These are phyloP conservation scores for Elymus sibiricus DNA, from an alignment of 176 grass and related monocot species.

Conservation along the genomic window DNA sequence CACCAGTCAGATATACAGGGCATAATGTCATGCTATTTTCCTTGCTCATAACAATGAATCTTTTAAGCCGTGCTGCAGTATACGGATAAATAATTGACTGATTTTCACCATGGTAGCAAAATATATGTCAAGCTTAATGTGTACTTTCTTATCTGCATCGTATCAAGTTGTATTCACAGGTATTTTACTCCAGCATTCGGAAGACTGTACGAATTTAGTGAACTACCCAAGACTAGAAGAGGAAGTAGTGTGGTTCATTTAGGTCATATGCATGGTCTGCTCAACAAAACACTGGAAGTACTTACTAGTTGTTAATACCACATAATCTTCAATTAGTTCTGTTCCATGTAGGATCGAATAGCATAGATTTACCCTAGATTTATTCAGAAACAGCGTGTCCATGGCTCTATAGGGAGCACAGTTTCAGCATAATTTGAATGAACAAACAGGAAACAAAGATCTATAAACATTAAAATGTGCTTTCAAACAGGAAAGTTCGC, in stretches of 20 bases:
- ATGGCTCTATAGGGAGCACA: neutral
- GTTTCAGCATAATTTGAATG: neutral
- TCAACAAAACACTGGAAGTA: neutral
- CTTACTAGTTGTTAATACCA: neutral
- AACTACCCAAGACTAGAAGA: neutral
- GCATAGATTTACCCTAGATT: neutral
- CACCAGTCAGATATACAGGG: neutral
- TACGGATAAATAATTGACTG: neutral
- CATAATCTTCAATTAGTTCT: neutral
- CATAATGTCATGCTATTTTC: neutral
- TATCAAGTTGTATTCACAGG: neutral
- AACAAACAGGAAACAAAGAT: neutral
- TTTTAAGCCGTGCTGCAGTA: neutral
- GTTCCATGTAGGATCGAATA: neutral
- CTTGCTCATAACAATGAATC: neutral
- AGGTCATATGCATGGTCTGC: neutral
- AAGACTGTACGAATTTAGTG: neutral
- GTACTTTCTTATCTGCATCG: neutral
- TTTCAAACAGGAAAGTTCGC: neutral
- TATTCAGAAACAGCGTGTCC: neutral
- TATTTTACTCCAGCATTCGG: conserved; percentile 2
- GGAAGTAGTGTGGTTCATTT: neutral
- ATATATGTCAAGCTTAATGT: conserved; percentile 13
- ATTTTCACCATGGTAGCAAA: neutral
- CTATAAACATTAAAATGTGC: neutral